Evolutionary conservation across 768 basidiomycete species (phyloP), one percentile per base, ranked within the genome.

Genomic region (Suillus alpinus): DNA sequence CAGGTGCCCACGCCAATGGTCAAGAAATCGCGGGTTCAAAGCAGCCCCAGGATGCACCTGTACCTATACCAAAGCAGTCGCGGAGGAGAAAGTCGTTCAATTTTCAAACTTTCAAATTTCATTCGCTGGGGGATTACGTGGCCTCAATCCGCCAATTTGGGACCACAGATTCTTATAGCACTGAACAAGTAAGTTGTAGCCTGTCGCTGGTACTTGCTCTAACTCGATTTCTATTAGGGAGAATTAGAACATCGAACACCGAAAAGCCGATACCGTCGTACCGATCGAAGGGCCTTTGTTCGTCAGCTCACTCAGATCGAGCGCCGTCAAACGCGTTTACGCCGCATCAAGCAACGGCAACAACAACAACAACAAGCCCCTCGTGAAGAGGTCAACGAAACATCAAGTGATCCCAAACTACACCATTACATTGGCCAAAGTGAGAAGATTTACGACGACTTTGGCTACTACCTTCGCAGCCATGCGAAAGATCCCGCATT

Each of bases 171-270:
- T n/a, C n/a, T n/a, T n/a, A n/a, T n/a, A n/a, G n/a, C n/a, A n/a
- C n/a, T n/a, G n/a, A n/a, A n/a, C n/a, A n/a, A n/a, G 67, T 79
- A 68, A 53, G 40, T 43, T 8, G 44, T 26, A 26, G 43, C 40
- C 2, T 57, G 61, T 2, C 31, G 10, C 40, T n/a, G 31, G 8
- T 13, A 1, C 23, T 37, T 26, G 10, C 36, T 41, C 9, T 16
- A 37, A 10, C 36, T 58, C 31, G 4, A 34, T 40, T 44, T 47
- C 31, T 26, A 40, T 37, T 12, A 63, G 62, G 66, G 66, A 29
- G 66, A 67, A 41, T 52, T 66, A 4, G 59, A 66, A 40, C 66
- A 67, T 49, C 55, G 52, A 12, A 52, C 34, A 9, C 6, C 41
- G 14, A 67, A 67, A 44, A 13, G 39, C n/a, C 23, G 59, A 6